Percentiles rank a stretch among this genome's conserved stretches.
Conservation (phyloP, 441 rosid genomes). For the Pelargonium myrrhifolium region DNA sequence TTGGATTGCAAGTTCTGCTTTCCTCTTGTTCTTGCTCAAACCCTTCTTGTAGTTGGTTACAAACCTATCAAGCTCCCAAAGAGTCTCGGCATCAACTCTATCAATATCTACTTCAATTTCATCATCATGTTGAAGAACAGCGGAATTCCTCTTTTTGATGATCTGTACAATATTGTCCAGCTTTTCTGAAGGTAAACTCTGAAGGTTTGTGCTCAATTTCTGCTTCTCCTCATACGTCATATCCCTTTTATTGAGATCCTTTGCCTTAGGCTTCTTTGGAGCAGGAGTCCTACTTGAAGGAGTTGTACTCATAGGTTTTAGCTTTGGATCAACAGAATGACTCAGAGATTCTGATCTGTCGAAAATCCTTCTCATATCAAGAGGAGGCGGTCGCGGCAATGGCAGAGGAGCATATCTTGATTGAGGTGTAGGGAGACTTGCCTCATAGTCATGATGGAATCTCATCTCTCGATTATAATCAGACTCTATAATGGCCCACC, state of each 20-base stretch:
- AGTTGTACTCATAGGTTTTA: conserved; percentile 50
- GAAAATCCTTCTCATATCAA: conserved; percentile 67
- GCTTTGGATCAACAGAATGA: conserved; percentile 36
- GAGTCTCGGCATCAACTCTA: conserved; percentile 93
- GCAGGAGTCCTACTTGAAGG: conserved; percentile 83
- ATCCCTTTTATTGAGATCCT: conserved; percentile 88
- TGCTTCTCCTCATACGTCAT: conserved; percentile 98
- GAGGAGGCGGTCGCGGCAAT: conserved; percentile 45
- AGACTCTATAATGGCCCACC: conserved; percentile 71
- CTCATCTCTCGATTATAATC: conserved; percentile 68
- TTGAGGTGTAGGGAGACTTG: conserved; percentile 48
- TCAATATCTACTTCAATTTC: conserved; percentile 99
- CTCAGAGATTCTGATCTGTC: conserved; percentile 71
- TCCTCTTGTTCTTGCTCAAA: conserved; percentile 90
- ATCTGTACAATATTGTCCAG: conserved; percentile 87
- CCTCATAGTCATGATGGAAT: conserved; percentile 45
- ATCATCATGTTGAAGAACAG: conserved; percentile 69
- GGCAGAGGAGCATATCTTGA: conserved; percentile 55
- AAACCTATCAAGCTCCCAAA: conserved; percentile 98
- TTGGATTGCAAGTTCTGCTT: conserved; percentile 82
- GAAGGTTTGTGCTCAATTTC: conserved; percentile 86
- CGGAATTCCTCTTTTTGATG: conserved; percentile 79
- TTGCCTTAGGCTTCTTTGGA: conserved; percentile 94
- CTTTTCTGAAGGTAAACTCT: conserved; percentile 83
- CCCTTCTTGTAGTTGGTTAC: conserved; percentile 90